These are phyloP conservation scores for Acacia concinna DNA, from an alignment of 331 rosid genomes.

Conservation along the genomic window DNA sequence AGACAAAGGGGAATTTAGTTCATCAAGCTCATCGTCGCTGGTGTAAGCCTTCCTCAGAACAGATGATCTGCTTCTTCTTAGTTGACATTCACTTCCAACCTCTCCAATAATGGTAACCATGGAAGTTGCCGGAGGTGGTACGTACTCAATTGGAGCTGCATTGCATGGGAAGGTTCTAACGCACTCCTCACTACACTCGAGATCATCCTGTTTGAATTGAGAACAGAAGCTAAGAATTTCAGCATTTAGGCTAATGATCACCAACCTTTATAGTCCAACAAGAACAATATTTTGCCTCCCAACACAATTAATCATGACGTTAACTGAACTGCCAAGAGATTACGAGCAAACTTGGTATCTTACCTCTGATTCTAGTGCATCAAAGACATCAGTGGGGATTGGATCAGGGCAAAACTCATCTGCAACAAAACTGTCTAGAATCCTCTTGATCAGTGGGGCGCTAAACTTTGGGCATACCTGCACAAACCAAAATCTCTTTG, in stretches of 20 bases:
- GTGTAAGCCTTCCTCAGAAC: slow-evolving; percentile 79
- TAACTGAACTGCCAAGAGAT: not conserved
- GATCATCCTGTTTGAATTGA: slow-evolving; percentile 53
- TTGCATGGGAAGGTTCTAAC: slow-evolving; percentile 65
- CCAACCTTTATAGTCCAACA: not conserved
- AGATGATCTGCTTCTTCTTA: slow-evolving; percentile 82
- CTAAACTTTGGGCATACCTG: slow-evolving; percentile 92
- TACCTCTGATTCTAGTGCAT: slow-evolving; percentile 82
- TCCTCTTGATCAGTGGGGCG: slow-evolving; percentile 69
- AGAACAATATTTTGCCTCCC: not conserved
- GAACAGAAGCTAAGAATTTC: slow-evolving; percentile 1
- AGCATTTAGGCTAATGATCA: not conserved
- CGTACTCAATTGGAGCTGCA: slow-evolving; percentile 65
- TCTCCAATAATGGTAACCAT: slow-evolving; percentile 57
- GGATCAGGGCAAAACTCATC: slow-evolving; percentile 97
- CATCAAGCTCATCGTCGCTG: slow-evolving; percentile 96
- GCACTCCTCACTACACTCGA: slow-evolving; percentile 48
- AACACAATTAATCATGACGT: not conserved
- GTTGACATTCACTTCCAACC: slow-evolving; percentile 54
- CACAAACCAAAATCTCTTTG: slow-evolving; percentile 34
- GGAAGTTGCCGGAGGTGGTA: slow-evolving; percentile 64
- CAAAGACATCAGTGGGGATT: slow-evolving; percentile 68
- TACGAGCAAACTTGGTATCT: slow-evolving; percentile 24
- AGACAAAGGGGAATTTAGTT: slow-evolving; percentile 76
- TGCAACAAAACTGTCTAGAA: slow-evolving; percentile 69